Conservation (phyloP, 371 early-diverging fungal species). For the Nematocida displodere region DNA sequence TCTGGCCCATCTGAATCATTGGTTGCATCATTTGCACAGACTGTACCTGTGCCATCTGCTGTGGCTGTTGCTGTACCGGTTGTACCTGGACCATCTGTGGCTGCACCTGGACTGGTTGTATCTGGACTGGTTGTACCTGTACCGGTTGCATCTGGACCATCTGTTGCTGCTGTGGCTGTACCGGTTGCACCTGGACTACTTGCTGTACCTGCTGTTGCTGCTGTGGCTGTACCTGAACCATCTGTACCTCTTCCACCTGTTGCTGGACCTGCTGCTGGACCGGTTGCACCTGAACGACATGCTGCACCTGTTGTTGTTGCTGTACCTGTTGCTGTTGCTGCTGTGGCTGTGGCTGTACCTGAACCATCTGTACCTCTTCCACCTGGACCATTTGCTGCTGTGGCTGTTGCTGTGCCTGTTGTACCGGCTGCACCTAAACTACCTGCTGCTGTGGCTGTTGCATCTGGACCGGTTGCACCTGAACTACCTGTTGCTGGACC, state of each 20-base stretch:
- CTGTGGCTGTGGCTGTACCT: neutral
- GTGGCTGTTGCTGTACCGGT: neutral
- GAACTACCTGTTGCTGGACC: neutral
- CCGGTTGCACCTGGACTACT: no score
- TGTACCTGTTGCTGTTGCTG: neutral
- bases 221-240: neutral
- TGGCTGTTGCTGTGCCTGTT: neutral
- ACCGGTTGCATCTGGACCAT: neutral
- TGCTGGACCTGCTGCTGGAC: neutral
- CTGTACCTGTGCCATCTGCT: neutral
- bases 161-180: neutral
- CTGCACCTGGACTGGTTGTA: slow-evolving; percentile 11
- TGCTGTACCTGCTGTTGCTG: neutral
- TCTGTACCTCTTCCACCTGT: slow-evolving; percentile 3
- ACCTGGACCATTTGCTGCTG: neutral
- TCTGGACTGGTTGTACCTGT: neutral
- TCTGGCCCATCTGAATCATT: neutral
- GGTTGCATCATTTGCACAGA: slow-evolving; percentile 1
- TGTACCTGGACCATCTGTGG: neutral
- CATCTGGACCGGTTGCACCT: neutral
- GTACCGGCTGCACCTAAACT: neutral
- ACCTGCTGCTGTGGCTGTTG: neutral
- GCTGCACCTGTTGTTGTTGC: neutral
- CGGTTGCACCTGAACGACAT: no score
- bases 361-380: neutral